Base-by-base conservation (phyloP, 2,329 filamentous ascomycete species). In the Fusarium sp. region DNA sequence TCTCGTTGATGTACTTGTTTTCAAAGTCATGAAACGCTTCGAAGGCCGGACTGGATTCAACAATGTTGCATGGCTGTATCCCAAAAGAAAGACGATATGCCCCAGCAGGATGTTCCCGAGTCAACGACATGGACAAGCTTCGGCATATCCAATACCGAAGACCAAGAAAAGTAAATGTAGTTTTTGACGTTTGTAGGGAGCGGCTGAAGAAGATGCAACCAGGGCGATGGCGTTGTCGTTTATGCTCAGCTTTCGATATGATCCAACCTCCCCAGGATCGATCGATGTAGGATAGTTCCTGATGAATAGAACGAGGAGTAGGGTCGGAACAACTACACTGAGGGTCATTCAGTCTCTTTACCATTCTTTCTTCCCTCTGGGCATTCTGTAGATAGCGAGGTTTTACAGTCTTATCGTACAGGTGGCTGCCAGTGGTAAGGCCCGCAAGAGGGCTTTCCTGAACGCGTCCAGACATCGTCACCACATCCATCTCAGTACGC, bases 121-220 rank as follows among this genome's bases (percentile, higher is more conserved):
- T 30, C 0, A 31, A 0, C 6, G 58, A 44, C 3, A 61, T 1
- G 0, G 38, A 30, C 0, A 61, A 0, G 0, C 0, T 35, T 18
- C n/a, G 31, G 0, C 31, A 35, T 18, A 63, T 1, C 1, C 7
- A 0, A 13, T 18, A 35, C 1, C 35, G 31, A 18, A 56, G 12
- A 1, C 62, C 58, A 6, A 44, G 22, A 1, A 62, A 65, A 0
- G 3, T 9, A 1, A 44, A 16, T 0, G 48, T 62, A 13, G 30
- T 48, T 1, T 18, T 65, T 12, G 24, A 48, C 8, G 15, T 15
- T 6, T 31, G 18, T 6, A 3, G 16, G 7, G 30, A 36, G 0
- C 14, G 11, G 3, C 1, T 38, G 3, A 31, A 65, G 3, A 38
- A 20, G 4, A n/a, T 20, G 11, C 58, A 65, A 33, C 41, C 16